Evolutionary conservation across 2,329 filamentous ascomycete genomes (phyloP), one percentile per base, ranked within the genome.

Genomic region (Talaromyces funiculosus): DNA sequence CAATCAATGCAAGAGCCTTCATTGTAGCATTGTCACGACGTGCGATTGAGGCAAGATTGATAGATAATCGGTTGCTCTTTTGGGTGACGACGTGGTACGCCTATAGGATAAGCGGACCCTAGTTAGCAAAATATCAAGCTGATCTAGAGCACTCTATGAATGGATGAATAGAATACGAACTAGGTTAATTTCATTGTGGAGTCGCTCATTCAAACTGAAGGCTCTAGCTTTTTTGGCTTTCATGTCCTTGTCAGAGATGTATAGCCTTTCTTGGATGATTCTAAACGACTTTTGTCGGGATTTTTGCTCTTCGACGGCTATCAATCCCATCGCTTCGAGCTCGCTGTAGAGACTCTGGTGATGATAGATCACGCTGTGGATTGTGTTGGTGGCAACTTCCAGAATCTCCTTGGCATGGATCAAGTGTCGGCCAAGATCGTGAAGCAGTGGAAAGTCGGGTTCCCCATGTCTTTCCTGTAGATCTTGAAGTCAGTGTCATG

Each of bases 11-110:
- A 26, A 61, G 38, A 8, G 60, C 55, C 6, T 54, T 54, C 60
- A 61, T 58, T 31, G 55, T 61, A 35, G 60, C 60, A 18, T 61
- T 61, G 16, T 61, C 60, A 16, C 55, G 55, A 18, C 55, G 54
- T 5, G 60, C 56, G 8, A 35, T 54, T 29, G 43, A 42, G 26
- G 60, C 60, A 51, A 61, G 42, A 12, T 45, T 42, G 3, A 58
- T 61, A 1, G 60, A 58, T 31, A 58, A 7, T 49, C 54, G 54
- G 20, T 49, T 53, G n/a, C n/a, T 40, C n/a, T 59, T 59, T 53
- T 51, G 57, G 1, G 57, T 51, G 14, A 51, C 57, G 16, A 59
- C 57, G 16, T 61, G 49, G 29, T 54, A 51, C 9, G 43, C 31
- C 47, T 61, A 22, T 16, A 4, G 4, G 9, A 14, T 7, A 35